Conservation (phyloP, 495 filamentous ascomycete genomes). For the Mytilinidion resinicola region DNA sequence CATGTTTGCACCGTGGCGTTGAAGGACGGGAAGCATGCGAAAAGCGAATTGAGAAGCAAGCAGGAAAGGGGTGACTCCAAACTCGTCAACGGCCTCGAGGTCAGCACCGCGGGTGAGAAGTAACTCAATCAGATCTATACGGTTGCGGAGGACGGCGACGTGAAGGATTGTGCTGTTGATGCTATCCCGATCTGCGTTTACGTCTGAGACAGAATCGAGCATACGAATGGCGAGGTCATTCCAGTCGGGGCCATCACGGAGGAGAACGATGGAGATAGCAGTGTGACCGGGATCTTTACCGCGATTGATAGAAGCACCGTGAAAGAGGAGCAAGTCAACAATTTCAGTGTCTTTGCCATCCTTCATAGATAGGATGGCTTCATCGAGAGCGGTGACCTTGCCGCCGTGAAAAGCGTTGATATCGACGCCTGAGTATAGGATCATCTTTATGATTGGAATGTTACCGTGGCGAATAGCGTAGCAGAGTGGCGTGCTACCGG, state of each 20-base stretch:
- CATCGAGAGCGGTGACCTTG: conserved; percentile 5
- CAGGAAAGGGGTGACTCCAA: conserved; percentile 8
- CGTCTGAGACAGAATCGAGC: conserved; percentile 5
- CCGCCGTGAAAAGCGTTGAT: background rate
- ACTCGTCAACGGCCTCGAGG: conserved; percentile 6
- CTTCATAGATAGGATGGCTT: conserved; percentile 13
- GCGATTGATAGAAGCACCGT: conserved; percentile 9
- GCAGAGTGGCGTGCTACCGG: conserved; percentile 6
- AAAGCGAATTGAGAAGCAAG: conserved; percentile 10
- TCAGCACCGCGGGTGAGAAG: conserved; percentile 8
- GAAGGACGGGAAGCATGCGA: conserved; percentile 10
- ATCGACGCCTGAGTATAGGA: conserved; percentile 5
- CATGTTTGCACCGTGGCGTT: conserved; percentile 9
- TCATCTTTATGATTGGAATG: conserved; percentile 3
- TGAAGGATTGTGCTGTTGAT: conserved; percentile 11
- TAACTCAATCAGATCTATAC: conserved; percentile 7
- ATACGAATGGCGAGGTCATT: conserved; percentile 12
- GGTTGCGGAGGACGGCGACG: conserved; percentile 3
- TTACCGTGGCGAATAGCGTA: conserved; percentile 10
- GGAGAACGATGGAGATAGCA: conserved; percentile 10
- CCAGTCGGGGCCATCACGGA: background rate
- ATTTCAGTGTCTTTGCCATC: conserved; percentile 8
- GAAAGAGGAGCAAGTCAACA: conserved; percentile 11
- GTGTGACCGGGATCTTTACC: conserved; percentile 10
- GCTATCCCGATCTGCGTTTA: conserved; percentile 8